Evolutionary conservation across 164 flowering plant species (phyloP).

Genomic region (Macadamia tetraphylla): DNA sequence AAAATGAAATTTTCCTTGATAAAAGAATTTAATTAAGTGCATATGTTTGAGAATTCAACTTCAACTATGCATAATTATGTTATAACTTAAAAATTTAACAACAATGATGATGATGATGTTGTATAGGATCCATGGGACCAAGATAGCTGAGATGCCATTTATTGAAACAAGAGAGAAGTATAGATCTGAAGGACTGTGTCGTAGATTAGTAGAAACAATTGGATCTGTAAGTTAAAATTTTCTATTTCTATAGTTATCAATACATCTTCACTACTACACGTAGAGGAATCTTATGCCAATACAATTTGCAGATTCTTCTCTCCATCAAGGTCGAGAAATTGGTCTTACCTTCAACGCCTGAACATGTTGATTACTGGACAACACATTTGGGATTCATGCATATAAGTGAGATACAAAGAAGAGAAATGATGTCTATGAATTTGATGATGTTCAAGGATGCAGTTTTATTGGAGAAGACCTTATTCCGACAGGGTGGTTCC

Average conservation of each 20-base stretch:
- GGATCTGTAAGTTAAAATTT: slow-evolving; percentile 28
- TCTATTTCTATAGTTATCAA: neutral
- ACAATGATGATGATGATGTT: neutral
- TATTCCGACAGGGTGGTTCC: neutral
- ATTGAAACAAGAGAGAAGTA: slow-evolving; percentile 22
- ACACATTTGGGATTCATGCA: neutral
- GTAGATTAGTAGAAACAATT: slow-evolving; percentile 20
- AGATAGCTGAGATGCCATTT: slow-evolving; percentile 45
- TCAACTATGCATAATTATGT: no score
- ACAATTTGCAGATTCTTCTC: slow-evolving; percentile 14
- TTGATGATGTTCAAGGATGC: slow-evolving; percentile 14
- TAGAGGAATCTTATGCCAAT: neutral
- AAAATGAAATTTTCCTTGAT: no score
- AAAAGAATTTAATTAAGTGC: no score
- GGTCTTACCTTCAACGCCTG: slow-evolving; percentile 19
- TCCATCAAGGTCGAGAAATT: slow-evolving; percentile 4
- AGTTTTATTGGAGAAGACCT: slow-evolving; percentile 13
- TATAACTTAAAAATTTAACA: neutral
- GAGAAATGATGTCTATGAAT: slow-evolving; percentile 4
- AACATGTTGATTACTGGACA: slow-evolving; percentile 9
- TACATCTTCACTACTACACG: no score
- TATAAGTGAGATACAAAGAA: neutral
- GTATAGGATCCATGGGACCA: slow-evolving; percentile 35
- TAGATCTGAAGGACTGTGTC: slow-evolving; percentile 33
- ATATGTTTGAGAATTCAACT: no score